Evolutionary conservation across 169 alveolate species (phyloP).

Genomic region (Eimeria sp.): DNA sequence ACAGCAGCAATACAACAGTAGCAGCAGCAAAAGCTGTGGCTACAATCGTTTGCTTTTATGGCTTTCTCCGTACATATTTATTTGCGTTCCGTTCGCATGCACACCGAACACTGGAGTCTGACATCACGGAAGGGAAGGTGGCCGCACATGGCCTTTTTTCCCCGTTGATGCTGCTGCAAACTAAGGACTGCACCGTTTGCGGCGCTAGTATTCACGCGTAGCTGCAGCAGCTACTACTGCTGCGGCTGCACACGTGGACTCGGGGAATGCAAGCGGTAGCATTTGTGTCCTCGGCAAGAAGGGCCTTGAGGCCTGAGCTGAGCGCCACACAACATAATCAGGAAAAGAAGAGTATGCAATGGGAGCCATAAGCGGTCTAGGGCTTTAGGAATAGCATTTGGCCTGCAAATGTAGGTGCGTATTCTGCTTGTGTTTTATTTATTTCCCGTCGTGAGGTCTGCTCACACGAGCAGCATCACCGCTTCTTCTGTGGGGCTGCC

Average conservation of each 20-base stretch:
- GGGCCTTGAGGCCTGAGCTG: conserved; percentile 71
- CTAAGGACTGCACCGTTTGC: neutral
- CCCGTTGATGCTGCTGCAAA: neutral
- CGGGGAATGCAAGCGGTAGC: conserved; percentile 31
- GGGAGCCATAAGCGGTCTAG: neutral
- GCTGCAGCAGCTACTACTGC: conserved; percentile 26
- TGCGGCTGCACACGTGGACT: conserved; percentile 31
- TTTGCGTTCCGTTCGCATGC: neutral
- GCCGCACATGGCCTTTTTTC: neutral
- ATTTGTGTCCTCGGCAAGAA: conserved; percentile 36
- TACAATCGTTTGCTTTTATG: neutral
- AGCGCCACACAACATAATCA: neutral
- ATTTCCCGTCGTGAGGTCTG: neutral
- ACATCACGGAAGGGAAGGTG: neutral
- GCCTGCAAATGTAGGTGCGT: neutral
- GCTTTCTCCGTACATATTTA: neutral
- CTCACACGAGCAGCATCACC: conserved; percentile 80
- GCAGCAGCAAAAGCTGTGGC: neutral
- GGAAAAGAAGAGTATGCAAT: neutral
- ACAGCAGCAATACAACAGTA: neutral
- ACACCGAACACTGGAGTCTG: neutral
- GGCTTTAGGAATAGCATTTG: neutral
- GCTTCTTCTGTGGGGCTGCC: conserved; percentile 83
- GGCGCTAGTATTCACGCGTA: neutral
- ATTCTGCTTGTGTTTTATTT: neutral